These are phyloP conservation scores for Fusarium xyrophilum DNA, from an alignment of 2,329 filamentous ascomycete genomes.

Conservation along the genomic window DNA sequence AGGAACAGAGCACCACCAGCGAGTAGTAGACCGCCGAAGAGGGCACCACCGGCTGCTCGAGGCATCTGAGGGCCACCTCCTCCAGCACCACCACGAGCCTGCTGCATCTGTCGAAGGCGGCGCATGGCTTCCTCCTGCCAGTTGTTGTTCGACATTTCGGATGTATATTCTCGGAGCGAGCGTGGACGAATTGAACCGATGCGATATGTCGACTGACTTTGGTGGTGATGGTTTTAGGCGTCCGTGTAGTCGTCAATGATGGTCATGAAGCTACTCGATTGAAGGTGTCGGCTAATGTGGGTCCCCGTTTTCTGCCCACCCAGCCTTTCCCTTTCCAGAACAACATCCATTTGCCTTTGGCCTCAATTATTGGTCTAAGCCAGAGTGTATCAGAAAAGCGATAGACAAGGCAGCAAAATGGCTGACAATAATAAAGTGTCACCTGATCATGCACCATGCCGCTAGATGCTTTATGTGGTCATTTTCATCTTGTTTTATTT, in stretches of 20 bases:
- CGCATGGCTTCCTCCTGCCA: constrained; percentile 60
- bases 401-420: background rate
- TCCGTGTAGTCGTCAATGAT: constrained; percentile 32
- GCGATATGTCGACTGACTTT: constrained; percentile 19
- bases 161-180: constrained; percentile 3
- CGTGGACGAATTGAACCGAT: constrained; percentile 19
- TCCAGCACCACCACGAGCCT: constrained; percentile 52
- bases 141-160: constrained; percentile 49
- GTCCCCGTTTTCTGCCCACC: constrained; percentile 36
- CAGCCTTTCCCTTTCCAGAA: constrained; percentile 34
- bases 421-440: background rate
- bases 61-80: constrained; percentile 53
- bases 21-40: constrained; percentile 54
- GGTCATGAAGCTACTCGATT: constrained; percentile 37
- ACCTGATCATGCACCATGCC: background rate
- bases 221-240: constrained; percentile 24
- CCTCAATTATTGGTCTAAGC: background rate
- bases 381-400: background rate
- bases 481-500: background rate
- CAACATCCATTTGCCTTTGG: background rate
- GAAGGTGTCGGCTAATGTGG: constrained; percentile 40
- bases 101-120: constrained; percentile 58
- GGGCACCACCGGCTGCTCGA: constrained; percentile 49
- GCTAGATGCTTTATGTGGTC: background rate
- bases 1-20: constrained; percentile 59